A percentile compares a stretch with the other conserved stretches of the same genome.
Evolutionary conservation across 2,329 filamentous ascomycete species (phyloP).

Genomic region (Xylariaceae sp.): DNA sequence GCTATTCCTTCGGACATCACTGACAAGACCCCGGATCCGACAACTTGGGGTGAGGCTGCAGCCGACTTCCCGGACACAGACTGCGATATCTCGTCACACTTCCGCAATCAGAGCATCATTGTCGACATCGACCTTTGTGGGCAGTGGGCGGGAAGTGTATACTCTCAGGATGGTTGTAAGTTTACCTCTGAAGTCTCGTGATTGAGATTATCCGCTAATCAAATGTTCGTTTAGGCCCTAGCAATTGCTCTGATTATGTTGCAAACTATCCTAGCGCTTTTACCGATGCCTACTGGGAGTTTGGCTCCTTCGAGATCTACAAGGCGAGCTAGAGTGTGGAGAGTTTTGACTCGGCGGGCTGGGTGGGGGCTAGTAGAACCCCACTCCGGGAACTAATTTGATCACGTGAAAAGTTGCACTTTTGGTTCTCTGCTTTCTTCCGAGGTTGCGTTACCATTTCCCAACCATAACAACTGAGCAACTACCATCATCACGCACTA

Average conservation of each 20-base stretch:
- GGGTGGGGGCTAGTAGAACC: too few species aligned
- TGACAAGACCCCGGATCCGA: slow-evolving; percentile 52
- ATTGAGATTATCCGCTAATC: background rate
- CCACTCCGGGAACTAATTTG: too few species aligned
- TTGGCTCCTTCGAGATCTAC: slow-evolving; percentile 58
- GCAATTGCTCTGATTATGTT: slow-evolving; percentile 55
- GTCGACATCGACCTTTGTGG: slow-evolving; percentile 65
- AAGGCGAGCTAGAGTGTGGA: too few species aligned
- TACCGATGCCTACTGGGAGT: slow-evolving; percentile 61
- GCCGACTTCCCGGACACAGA: slow-evolving; percentile 63
- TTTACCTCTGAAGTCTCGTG: slow-evolving; percentile 7
- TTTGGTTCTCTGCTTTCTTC: too few species aligned
- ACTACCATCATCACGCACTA: too few species aligned
- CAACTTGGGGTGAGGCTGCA: slow-evolving; percentile 56
- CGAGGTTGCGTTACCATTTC: too few species aligned
- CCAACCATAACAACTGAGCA: too few species aligned
- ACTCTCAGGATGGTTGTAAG: slow-evolving; percentile 43
- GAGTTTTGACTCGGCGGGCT: too few species aligned
- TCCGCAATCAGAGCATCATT: slow-evolving; percentile 63
- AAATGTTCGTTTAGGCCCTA: slow-evolving; percentile 38
- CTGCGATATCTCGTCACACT: slow-evolving; percentile 57
- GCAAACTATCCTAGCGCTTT: slow-evolving; percentile 54
- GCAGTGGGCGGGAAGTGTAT: slow-evolving; percentile 46
- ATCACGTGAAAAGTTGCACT: too few species aligned
- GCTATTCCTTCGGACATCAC: slow-evolving; percentile 51